Evolutionary conservation across 495 filamentous ascomycete species (phyloP).

Genomic region (Tetracladium marchalianum): DNA sequence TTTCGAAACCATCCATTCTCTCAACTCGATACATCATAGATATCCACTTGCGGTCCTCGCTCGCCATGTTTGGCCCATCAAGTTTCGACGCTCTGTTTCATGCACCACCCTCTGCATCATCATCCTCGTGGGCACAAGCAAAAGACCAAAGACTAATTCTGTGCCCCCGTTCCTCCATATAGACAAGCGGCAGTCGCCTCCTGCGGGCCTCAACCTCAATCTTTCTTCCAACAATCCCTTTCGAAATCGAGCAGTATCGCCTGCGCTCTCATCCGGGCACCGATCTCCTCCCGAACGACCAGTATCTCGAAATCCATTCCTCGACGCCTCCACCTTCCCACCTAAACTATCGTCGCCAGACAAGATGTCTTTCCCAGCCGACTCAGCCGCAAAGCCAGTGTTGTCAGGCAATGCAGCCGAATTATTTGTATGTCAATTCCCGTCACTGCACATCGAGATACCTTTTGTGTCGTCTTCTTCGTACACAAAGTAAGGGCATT

Average conservation of each 20-base stretch:
- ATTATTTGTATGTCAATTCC: conserved; percentile 67
- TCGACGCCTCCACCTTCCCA: conserved; percentile 53
- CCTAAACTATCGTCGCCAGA: conserved; percentile 27
- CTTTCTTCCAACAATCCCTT: conserved; percentile 97
- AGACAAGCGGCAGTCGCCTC: conserved; percentile 23
- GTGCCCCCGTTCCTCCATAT: conserved; percentile 8
- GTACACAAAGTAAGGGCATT: background rate
- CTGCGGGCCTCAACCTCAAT: conserved; percentile 43
- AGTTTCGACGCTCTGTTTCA: conserved; percentile 15
- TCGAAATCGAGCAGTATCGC: conserved; percentile 77
- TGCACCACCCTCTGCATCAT: no score
- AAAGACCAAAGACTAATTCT: no score
- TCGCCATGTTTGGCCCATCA: conserved; percentile 12
- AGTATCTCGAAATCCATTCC: conserved; percentile 82
- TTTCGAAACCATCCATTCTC: background rate
- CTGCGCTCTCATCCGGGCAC: conserved; percentile 24
- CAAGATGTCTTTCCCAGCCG: conserved; percentile 46
- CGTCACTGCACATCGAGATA: background rate
- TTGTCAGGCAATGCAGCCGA: conserved; percentile 63
- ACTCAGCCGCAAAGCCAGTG: conserved; percentile 31
- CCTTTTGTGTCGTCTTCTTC: background rate
- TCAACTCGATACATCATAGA: no score
- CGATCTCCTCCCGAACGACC: conserved; percentile 48
- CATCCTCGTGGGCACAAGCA: no score
- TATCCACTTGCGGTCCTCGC: no score